Conservation (phyloP, 345 rosid species). For the Camelina hispida region DNA sequence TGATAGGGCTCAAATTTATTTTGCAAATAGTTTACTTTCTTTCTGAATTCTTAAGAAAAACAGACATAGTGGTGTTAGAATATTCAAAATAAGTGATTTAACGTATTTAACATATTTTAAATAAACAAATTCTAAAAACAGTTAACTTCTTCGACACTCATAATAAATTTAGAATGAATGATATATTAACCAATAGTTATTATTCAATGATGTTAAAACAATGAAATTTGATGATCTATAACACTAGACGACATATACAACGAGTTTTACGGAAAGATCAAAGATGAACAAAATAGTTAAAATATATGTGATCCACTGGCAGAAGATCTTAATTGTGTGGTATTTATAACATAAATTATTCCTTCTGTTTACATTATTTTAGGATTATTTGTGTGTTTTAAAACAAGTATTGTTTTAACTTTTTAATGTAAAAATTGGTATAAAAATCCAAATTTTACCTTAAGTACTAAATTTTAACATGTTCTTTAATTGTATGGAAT, state of each 20-base stretch:
- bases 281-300: not conserved
- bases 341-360: not conserved
- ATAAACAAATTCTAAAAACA: not conserved
- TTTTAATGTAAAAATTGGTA: too few relatives aligned
- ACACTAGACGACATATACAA: not conserved
- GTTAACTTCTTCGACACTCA: not conserved
- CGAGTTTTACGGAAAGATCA: not conserved
- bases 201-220: not conserved
- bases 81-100: not conserved
- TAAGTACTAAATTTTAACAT: too few relatives aligned
- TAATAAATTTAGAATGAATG: not conserved
- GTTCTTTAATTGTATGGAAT: too few relatives aligned
- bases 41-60: not conserved
- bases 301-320: conserved; percentile 3
- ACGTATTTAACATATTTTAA: not conserved
- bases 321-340: conserved; percentile 4
- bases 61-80: not conserved
- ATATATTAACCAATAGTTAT: not conserved
- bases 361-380: too few relatives aligned
- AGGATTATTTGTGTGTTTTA: too few relatives aligned
- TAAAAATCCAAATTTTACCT: too few relatives aligned
- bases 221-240: not conserved
- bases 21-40: not conserved
- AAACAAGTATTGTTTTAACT: too few relatives aligned
- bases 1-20: not conserved